phyloP scores from a whole-genome alignment of 2,329 filamentous ascomycete species.

The Chaetomiaceae sp. region DNA sequence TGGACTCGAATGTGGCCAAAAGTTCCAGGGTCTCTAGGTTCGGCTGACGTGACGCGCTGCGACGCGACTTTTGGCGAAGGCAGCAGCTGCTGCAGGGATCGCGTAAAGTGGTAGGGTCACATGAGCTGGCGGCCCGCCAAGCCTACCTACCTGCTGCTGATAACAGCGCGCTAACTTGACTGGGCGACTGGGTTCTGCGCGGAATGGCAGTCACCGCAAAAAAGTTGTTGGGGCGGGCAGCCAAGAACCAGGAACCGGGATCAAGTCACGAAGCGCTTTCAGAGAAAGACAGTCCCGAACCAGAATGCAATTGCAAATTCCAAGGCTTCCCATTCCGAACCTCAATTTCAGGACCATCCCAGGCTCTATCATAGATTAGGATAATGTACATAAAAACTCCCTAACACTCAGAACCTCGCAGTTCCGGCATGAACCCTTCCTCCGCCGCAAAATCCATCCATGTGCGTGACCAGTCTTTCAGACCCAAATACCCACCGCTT shows the following conservation, averaged over 20 bases:
- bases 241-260: too few relatives aligned
- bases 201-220: not conserved
- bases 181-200: not conserved
- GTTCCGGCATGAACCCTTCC: conserved; percentile 8
- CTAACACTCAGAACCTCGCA: conserved; percentile 12
- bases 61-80: conserved; percentile 21
- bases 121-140: not conserved
- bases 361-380: conserved; percentile 21
- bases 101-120: conserved; percentile 23
- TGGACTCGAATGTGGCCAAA: not conserved
- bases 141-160: not conserved
- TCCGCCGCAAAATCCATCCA: conserved; percentile 3
- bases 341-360: conserved; percentile 15
- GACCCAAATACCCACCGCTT: conserved; percentile 1
- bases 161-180: too few relatives aligned
- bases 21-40: too few relatives aligned
- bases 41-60: conserved; percentile 18
- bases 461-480: not conserved
- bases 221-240: conserved; percentile 1
- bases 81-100: conserved; percentile 15
- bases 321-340: conserved; percentile 10
- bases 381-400: conserved; percentile 22
- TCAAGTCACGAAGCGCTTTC: too few relatives aligned
- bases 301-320: not conserved
- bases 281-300: not conserved